Conservation (phyloP, 148 eudicot genomes). For the Silene conica region DNA sequence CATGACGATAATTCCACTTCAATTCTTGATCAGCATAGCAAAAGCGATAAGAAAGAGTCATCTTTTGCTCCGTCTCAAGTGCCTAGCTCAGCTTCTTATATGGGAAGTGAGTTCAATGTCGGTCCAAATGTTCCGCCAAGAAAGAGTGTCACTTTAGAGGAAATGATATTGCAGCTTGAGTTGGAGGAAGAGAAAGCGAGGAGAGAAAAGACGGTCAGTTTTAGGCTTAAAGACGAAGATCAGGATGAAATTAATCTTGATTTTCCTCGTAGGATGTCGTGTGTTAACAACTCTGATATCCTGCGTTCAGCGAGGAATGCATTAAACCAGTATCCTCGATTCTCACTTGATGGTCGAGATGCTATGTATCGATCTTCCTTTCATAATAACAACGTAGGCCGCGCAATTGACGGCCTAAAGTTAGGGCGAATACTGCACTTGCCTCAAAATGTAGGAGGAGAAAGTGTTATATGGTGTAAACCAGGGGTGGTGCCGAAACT, state of each 20-base stretch:
- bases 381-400: conserved; percentile 23
- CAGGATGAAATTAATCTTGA: conserved; percentile 18
- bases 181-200: conserved; percentile 63
- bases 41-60: background rate
- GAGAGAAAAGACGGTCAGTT: conserved; percentile 34
- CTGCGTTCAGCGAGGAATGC: conserved; percentile 74
- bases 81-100: conserved; percentile 17
- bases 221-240: conserved; percentile 9
- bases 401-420: conserved; percentile 20
- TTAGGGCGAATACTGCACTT: conserved; percentile 24
- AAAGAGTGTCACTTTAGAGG: conserved; percentile 64
- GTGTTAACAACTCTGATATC: conserved; percentile 86
- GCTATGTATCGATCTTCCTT: conserved; percentile 75
- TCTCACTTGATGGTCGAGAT: conserved; percentile 88
- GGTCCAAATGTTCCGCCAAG: conserved; percentile 21
- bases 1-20: conserved; percentile 62
- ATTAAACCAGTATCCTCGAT: conserved; percentile 79
- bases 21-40: conserved; percentile 46
- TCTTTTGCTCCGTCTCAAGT: conserved; percentile 19
- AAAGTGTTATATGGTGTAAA: conserved; percentile 87
- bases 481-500: conserved; percentile 79
- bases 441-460: conserved; percentile 62
- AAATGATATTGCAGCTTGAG: conserved; percentile 80
- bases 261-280: conserved; percentile 67
- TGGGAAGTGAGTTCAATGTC: conserved; percentile 11